Evolutionary conservation across 371 early-diverging fungal genomes (phyloP), one percentile per base, ranked within the genome.

Genomic region (Apophysomyces sp.): DNA sequence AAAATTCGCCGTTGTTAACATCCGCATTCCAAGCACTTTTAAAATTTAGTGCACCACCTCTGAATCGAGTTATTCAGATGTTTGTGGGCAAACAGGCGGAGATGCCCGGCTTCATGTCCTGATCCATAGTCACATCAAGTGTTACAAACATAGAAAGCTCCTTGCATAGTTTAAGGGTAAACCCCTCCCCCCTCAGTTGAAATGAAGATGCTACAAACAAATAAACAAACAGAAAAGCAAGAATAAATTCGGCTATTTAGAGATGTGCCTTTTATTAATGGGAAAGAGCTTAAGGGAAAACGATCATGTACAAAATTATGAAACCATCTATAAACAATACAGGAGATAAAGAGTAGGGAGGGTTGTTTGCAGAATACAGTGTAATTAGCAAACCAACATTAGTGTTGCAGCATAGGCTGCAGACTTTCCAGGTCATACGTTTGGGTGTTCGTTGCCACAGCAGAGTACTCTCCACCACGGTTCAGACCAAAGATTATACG

Each of bases 341-440:
- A 44, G 21, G 49, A 21, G 11, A 44, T 21, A 21, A 44, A 44
- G 49, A 44, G 49, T 21, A 44, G 49, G 49, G 44, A 21, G 37
- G 37, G 11, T 11, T n/a, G n/a, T 37, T 37, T n/a, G 37, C 37
- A 37, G 24, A 44, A 44, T 8, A 44, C 11, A 3, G n/a, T 41
- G 49, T 9, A 21, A 21, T 21, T 4, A 3, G 11, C n/a, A 5
- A 34, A 34, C 34, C 34, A 0, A 9, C 21, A 44, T 18, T 21
- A 21, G 0, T 44, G 18, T 21, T 44, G 49, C 24, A 44, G 18
- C 30, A 21, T 53, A 13, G 30, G 49, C 21, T 44, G 62, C 30
- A 62, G 52, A 29, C 37, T 62, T 57, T 62, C 57, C 39, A 62
- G 34, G 27, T 62, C 63, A 16, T 32, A 62, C 3, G 44, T 27